Conservation (phyloP, 176 grass and related monocot genomes). For the Phyllostachys edulis region DNA sequence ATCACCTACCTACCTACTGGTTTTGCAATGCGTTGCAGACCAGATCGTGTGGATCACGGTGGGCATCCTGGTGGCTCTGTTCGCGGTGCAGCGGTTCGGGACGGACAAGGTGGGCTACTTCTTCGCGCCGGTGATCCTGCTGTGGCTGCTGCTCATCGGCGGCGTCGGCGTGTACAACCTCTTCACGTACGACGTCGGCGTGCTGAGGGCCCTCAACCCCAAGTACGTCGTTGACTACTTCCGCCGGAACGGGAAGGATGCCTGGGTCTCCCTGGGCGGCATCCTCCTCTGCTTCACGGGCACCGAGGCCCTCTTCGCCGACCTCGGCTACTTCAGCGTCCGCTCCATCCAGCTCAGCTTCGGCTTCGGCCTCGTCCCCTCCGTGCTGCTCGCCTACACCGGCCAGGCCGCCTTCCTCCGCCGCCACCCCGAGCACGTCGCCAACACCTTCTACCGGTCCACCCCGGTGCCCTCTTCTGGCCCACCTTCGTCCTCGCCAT, state of each 20-base stretch:
- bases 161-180: constrained; percentile 58
- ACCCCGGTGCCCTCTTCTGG: constrained; percentile 50
- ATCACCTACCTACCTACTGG: too few relatives aligned
- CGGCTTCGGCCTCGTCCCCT: constrained; percentile 47
- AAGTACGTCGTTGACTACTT: constrained; percentile 52
- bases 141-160: constrained; percentile 57
- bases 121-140: constrained; percentile 45
- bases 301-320: constrained; percentile 69
- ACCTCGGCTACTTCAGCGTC: constrained; percentile 66
- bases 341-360: constrained; percentile 65
- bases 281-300: constrained; percentile 67
- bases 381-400: constrained; percentile 64
- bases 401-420: constrained; percentile 69
- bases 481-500: constrained; percentile 54
- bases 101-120: constrained; percentile 53
- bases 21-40: constrained; percentile 35
- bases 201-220: constrained; percentile 56
- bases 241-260: constrained; percentile 9
- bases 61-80: constrained; percentile 42
- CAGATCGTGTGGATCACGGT: constrained; percentile 54
- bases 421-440: constrained; percentile 29
- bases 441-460: constrained; percentile 56
- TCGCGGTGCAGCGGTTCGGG: constrained; percentile 49
- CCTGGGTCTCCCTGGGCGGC: constrained; percentile 61
- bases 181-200: constrained; percentile 37